These are phyloP conservation scores for Chytriomyces confervae DNA, from an alignment of 192 early-diverging fungal species.

Conservation along the genomic window DNA sequence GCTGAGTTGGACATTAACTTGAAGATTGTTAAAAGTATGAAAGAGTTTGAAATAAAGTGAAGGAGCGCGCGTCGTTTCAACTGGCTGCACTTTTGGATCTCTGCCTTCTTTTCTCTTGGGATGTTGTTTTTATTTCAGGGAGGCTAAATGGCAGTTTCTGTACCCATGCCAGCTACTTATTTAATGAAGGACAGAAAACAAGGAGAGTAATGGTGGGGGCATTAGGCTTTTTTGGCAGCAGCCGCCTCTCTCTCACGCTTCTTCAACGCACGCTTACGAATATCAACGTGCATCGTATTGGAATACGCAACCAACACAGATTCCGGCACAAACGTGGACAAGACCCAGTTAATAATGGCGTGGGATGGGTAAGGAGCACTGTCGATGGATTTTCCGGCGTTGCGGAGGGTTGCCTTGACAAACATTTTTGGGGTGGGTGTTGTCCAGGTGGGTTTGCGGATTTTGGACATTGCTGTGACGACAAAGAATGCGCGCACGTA, in stretches of 20 bases:
- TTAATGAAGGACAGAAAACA: too few relatives aligned
- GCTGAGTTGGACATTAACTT: conserved; percentile 15
- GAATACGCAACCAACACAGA: conserved; percentile 65
- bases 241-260: conserved; percentile 60
- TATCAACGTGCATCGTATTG: conserved; percentile 63
- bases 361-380: conserved; percentile 74
- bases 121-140: too few relatives aligned
- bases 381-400: conserved; percentile 66
- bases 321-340: conserved; percentile 65
- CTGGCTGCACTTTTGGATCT: too few relatives aligned
- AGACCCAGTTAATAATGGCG: conserved; percentile 70
- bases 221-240: conserved; percentile 2
- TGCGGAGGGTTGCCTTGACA: conserved; percentile 75
- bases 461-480: conserved; percentile 92
- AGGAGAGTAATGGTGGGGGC: too few relatives aligned
- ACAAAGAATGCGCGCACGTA: conserved; percentile 97
- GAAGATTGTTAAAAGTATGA: conserved; percentile 19
- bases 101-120: too few relatives aligned
- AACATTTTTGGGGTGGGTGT: conserved; percentile 83
- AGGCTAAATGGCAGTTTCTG: too few relatives aligned
- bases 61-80: neutral
- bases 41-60: conserved; percentile 11
- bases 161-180: too few relatives aligned
- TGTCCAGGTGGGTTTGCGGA: conserved; percentile 75
- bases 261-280: conserved; percentile 73